phyloP scores from a whole-genome alignment of 192 early-diverging fungal species.

The Coemansia sp. region DNA sequence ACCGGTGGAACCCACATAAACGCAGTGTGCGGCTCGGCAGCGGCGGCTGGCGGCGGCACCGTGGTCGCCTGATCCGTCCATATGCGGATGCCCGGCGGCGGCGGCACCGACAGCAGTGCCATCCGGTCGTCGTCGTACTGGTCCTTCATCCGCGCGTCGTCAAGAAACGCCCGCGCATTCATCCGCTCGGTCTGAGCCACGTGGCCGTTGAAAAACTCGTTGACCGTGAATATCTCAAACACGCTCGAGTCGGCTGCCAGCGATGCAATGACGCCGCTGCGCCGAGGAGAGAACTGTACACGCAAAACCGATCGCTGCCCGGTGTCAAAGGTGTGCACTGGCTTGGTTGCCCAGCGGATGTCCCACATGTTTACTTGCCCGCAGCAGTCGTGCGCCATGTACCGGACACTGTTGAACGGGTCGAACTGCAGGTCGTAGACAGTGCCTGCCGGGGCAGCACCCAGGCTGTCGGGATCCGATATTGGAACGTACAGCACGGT shows the following conservation, averaged over 20 bases:
- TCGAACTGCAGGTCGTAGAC: constrained; percentile 49
- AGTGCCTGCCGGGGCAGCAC: constrained; percentile 9
- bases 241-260: constrained; percentile 13
- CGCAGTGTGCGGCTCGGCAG: constrained; percentile 8
- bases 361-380: constrained; percentile 46
- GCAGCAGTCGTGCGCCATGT: constrained; percentile 40
- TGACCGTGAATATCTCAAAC: constrained; percentile 21
- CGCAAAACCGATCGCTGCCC: constrained; percentile 4
- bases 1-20: constrained; percentile 38
- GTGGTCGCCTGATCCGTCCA: constrained; percentile 16
- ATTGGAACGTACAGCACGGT: constrained; percentile 32
- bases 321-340: constrained; percentile 18
- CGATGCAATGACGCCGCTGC: constrained; percentile 27
- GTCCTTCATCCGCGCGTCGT: constrained; percentile 25
- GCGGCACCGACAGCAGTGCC: constrained; percentile 10
- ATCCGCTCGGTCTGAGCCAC: constrained; percentile 2
- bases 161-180: constrained; percentile 15
- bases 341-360: constrained; percentile 31
- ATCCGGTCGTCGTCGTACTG: constrained; percentile 19
- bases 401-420: constrained; percentile 38
- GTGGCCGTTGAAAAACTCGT: constrained; percentile 16
- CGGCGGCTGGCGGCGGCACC: not conserved
- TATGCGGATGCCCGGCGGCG: constrained; percentile 18
- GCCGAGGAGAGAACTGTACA: constrained; percentile 31
- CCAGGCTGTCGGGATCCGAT: not conserved